phyloP scores from a whole-genome alignment of 2,329 filamentous ascomycete genomes.

The Curvularia spicifera region DNA sequence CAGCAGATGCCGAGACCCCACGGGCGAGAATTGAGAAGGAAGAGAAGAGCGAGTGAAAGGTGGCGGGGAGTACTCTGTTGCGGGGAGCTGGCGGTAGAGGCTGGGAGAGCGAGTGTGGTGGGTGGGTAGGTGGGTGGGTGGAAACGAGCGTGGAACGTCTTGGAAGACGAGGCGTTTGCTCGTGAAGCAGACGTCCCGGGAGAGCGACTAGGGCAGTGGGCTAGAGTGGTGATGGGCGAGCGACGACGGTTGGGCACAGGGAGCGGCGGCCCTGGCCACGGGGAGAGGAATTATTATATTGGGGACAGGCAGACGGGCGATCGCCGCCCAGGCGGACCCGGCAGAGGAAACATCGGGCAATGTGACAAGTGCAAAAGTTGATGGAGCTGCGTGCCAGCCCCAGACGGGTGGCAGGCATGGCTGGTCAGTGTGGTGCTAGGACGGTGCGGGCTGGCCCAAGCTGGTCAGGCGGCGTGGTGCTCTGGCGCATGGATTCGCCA shows the following conservation, averaged over 20 bases:
- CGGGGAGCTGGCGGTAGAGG: no score
- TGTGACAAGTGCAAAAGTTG: constrained; percentile 23
- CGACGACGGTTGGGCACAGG: constrained; percentile 11
- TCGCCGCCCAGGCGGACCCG: constrained; percentile 27
- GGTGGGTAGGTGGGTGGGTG: constrained; percentile 16
- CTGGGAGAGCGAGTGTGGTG: constrained; percentile 17
- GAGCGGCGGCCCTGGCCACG: constrained; percentile 20
- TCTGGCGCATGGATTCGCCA: background rate
- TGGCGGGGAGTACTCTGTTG: constrained; percentile 2
- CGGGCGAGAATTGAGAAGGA: background rate
- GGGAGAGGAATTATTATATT: constrained; percentile 38
- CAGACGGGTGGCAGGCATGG: constrained; percentile 28
- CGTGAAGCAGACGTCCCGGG: constrained; percentile 23
- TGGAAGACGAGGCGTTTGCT: constrained; percentile 38
- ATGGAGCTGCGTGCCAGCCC: constrained; percentile 22
- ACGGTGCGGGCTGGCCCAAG: constrained; percentile 6
- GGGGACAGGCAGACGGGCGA: constrained; percentile 28
- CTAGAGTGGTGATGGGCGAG: background rate
- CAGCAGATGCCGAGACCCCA: constrained; percentile 23
- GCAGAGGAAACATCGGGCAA: constrained; percentile 35
- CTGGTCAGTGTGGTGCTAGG: constrained; percentile 30
- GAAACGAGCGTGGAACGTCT: constrained; percentile 44
- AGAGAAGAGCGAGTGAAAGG: constrained; percentile 26
- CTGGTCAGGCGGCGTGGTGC: background rate
- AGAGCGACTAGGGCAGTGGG: background rate